These are phyloP conservation scores for Biscutella auriculata DNA, from an alignment of 441 rosid species.

Conservation along the genomic window DNA sequence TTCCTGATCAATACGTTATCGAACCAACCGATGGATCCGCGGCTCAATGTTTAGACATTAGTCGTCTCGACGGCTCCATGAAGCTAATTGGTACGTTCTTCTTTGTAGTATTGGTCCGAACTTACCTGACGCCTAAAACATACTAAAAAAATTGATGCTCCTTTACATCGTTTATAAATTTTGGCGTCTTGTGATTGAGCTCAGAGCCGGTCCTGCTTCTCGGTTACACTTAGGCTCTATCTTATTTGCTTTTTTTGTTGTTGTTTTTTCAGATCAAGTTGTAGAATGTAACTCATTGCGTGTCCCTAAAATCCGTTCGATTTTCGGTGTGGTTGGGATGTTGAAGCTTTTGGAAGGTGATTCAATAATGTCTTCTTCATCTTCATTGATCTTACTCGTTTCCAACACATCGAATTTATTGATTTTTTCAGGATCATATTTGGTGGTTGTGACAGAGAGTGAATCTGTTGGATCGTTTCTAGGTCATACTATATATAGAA, in stretches of 20 bases:
- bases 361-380: neutral
- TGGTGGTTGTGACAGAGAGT: slow-evolving; percentile 60
- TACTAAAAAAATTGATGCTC: no score
- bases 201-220: no score
- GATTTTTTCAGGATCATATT: slow-evolving; percentile 83
- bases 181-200: no score
- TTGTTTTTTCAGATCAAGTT: slow-evolving; percentile 42
- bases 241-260: neutral
- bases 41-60: slow-evolving; percentile 41
- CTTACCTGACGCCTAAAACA: no score
- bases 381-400: no score
- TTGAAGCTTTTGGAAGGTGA: slow-evolving; percentile 72
- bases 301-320: slow-evolving; percentile 60
- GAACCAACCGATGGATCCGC: slow-evolving; percentile 71
- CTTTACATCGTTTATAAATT: no score
- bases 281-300: slow-evolving; percentile 61
- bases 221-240: no score
- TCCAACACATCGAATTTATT: no score
- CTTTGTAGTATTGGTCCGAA: no score
- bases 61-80: slow-evolving; percentile 49
- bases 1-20: slow-evolving; percentile 61
- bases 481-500: slow-evolving; percentile 64
- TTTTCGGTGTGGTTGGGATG: slow-evolving; percentile 78
- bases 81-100: slow-evolving; percentile 39
- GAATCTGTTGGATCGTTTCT: slow-evolving; percentile 65